phyloP scores from a whole-genome alignment of 768 basidiomycete species.

The Boletus rubescentipes region DNA sequence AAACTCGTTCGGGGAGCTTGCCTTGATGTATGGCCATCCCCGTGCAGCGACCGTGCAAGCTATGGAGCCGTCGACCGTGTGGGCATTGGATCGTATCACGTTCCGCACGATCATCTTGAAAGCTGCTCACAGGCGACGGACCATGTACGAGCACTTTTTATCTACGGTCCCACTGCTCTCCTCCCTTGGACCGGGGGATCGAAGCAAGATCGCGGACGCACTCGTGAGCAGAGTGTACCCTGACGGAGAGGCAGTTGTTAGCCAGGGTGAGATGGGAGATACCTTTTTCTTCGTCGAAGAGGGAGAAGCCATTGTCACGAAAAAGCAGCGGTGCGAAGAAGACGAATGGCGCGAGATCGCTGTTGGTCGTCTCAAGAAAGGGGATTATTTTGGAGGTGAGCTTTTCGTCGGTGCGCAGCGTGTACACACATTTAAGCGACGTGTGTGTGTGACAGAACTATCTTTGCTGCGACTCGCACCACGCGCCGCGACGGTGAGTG shows the following conservation, averaged over 20 bases:
- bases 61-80: slow-evolving; percentile 77
- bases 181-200: slow-evolving; percentile 81
- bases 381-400: slow-evolving; percentile 98
- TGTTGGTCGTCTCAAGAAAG: slow-evolving; percentile 78
- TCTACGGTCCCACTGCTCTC: slow-evolving; percentile 86
- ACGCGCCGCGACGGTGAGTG: slow-evolving; percentile 95
- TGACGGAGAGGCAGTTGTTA: slow-evolving; percentile 86
- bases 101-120: slow-evolving; percentile 98
- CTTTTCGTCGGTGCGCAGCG: neutral
- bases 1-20: slow-evolving; percentile 91
- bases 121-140: slow-evolving; percentile 83
- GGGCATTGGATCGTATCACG: slow-evolving; percentile 96
- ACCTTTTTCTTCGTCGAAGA: slow-evolving; percentile 98
- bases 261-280: slow-evolving; percentile 92
- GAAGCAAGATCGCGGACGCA: slow-evolving; percentile 97
- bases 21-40: slow-evolving; percentile 97
- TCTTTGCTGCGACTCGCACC: slow-evolving; percentile 86
- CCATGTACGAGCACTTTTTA: slow-evolving; percentile 96
- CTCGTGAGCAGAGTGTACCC: slow-evolving; percentile 79
- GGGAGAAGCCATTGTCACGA: slow-evolving; percentile 86
- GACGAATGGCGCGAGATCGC: slow-evolving; percentile 61
- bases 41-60: slow-evolving; percentile 93
- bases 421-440: neutral
- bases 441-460: slow-evolving; percentile 58
- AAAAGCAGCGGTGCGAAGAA: slow-evolving; percentile 59